phyloP scores from a whole-genome alignment of 148 eudicot genomes.

The Fagopyrum homotropicum region DNA sequence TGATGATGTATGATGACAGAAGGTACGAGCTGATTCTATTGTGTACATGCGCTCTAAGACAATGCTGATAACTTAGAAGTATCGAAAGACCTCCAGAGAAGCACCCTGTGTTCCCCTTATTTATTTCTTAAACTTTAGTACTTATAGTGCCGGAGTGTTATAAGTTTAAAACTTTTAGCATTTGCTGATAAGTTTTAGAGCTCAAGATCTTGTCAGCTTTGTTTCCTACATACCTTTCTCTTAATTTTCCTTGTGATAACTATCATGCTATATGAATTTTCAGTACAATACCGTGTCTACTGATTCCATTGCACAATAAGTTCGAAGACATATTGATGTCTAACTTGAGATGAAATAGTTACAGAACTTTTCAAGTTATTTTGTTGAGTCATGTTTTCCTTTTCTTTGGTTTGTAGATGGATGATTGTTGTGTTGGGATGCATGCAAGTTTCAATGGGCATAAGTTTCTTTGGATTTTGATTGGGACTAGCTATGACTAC shows the following conservation, averaged over 20 bases:
- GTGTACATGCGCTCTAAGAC: constrained; percentile 45
- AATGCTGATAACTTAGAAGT: constrained; percentile 50
- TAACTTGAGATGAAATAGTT: not conserved
- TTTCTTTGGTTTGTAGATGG: constrained; percentile 11
- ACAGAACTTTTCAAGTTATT: not conserved
- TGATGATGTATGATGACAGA: constrained; percentile 70
- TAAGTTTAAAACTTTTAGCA: not conserved
- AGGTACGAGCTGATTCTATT: constrained; percentile 37
- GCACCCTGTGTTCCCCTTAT: constrained; percentile 15
- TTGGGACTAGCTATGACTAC: constrained; percentile 5
- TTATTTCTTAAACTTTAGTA: not conserved
- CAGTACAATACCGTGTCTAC: not conserved
- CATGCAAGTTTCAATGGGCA: constrained; percentile 10
- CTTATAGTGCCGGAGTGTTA: constrained; percentile 5
- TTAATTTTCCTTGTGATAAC: not conserved
- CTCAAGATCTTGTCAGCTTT: constrained; percentile 3
- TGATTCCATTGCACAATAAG: constrained; percentile 1
- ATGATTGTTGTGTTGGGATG: constrained; percentile 9
- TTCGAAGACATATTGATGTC: not conserved
- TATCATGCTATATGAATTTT: not conserved
- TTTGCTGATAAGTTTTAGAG: constrained; percentile 1
- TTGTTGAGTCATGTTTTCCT: not conserved
- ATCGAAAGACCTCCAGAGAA: constrained; percentile 32
- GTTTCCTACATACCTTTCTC: not conserved
- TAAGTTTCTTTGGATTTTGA: not conserved